Evolutionary conservation across 2,329 filamentous ascomycete genomes (phyloP).

Genomic region (Ceratocystis lukuohia): DNA sequence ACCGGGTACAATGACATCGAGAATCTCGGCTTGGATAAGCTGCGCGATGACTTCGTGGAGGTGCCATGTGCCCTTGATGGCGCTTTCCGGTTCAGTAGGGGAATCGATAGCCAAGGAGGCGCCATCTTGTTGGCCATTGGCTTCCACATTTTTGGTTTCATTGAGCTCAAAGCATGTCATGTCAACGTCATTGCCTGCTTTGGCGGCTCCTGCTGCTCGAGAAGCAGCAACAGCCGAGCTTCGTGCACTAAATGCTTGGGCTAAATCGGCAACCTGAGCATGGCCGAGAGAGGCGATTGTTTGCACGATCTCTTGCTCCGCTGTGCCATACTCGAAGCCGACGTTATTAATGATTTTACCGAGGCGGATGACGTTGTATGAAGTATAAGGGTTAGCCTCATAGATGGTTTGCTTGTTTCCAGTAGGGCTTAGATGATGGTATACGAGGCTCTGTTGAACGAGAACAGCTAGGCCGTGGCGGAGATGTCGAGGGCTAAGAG

Average conservation of each 20-base stretch:
- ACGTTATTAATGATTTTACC: conserved; percentile 71
- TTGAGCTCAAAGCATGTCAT: conserved; percentile 5
- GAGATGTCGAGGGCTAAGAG: conserved; percentile 59
- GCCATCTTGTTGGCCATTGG: conserved; percentile 25
- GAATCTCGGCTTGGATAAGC: conserved; percentile 50
- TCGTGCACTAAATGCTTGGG: conserved; percentile 43
- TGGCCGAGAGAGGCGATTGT: conserved; percentile 66
- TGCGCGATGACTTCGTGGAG: conserved; percentile 39
- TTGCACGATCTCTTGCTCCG: conserved; percentile 60
- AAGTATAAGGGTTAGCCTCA: conserved; percentile 65
- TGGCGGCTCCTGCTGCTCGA: conserved; percentile 24
- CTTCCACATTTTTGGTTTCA: conserved; percentile 23
- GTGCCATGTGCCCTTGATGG: conserved; percentile 35
- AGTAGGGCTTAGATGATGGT: conserved; percentile 52
- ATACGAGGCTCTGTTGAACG: conserved; percentile 76
- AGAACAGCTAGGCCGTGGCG: conserved; percentile 72
- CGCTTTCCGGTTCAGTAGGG: conserved; percentile 18
- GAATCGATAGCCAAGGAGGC: not conserved
- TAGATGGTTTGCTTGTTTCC: conserved; percentile 54
- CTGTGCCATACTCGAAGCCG: conserved; percentile 58
- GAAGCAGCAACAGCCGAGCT: conserved; percentile 10
- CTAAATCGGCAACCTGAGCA: conserved; percentile 55
- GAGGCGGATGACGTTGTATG: conserved; percentile 68
- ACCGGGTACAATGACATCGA: conserved; percentile 47
- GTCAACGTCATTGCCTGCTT: conserved; percentile 21